Evolutionary conservation across 2,329 filamentous ascomycete genomes (phyloP), one percentile per base, ranked within the genome.

Genomic region (Arthrobotrys pseudoclavata): DNA sequence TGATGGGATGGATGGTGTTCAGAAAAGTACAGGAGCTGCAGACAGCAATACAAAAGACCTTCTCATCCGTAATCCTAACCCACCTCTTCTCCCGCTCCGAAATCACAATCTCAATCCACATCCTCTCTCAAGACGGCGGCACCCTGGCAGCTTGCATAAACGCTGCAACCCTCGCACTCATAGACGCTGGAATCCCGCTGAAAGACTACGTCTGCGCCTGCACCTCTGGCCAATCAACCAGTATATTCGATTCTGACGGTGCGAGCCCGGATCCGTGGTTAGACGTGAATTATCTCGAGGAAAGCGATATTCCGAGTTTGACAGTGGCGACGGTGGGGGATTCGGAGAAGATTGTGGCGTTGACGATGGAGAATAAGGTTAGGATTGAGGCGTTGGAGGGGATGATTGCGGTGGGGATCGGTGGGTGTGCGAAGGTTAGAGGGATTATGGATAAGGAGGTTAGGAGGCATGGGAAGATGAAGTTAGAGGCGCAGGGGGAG

Each of bases 101-200:
- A 34, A 97, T 99, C 83, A 88, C 88, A 47, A 88, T 99, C 69
- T 91, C 91, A 24, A 87, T 99, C 1, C 93, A 97, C 83, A 90
- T 99, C 40, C 89, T 99, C 52, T 92, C 91, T 0, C 91, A 96
- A 80, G 96, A 99, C 83, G 96, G 96, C 29, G 94, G 92, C 0
- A 87, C 98, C 1, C 90, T 99, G 20, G 94, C 95, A 0, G 92
- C 94, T 0, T 93, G 95, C 53, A 87, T 98, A 81, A 99, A 99
- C 82, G 96, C 96, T 3, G 89, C 92, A 0, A 97, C 95, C 0
- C 89, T 99, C 12, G 96, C 96, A 0, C 89, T 98, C 22, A 91
- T 98, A 79, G 96, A 99, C 83, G 96, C 96, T 0, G 96, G 96
- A 64, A 91, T 99, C 20, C 96, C 96, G 24, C 97, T 98, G 94